Base-by-base conservation (phyloP, 225 moss, liverwort and hornwort genomes). In the Lunularia cruciata region DNA sequence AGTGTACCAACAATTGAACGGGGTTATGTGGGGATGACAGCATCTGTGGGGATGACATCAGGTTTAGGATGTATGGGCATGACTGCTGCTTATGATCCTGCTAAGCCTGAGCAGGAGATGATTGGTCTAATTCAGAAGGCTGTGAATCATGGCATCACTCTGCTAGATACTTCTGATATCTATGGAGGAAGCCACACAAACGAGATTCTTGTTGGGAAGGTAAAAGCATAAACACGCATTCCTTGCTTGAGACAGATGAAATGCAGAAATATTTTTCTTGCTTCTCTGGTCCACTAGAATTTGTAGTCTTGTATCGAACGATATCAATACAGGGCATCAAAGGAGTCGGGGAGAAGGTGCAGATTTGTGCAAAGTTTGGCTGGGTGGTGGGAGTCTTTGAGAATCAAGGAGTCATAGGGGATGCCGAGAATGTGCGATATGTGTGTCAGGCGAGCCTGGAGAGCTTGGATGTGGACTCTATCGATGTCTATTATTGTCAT, bases 61-160 rank as follows among this genome's bases (percentile, higher is more conserved):
- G 83, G 79, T 1, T 43, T 83, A 58, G 83, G 79, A 19, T 83
- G 79, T 63, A 79, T 83, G 76, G 73, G 79, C 35, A 83, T 79
- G 79, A 37, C 73, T 25, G 47, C 43, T 0, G 3, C 0, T 1
- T 76, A 69, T 12, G 83, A 79, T 9, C 69, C 72, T 3, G 26
- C 52, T 30, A 73, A 79, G 58, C 63, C 72, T 11, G 79, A 83
- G 20, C 45, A 64, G 9, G 83, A 83, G 33, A 79, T 83, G 83
- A 27, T 83, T n/a, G n/a, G 73, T 36, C 76, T 83, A 32, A 73
- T 83, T 23, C 83, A 52, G 6, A 53, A 78, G 13, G 75, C 75
- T 26, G 72, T 78, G 8, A 65, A 83, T 20, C 38, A 32, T 22
- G 83, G 83, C 14, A 56, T 79, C 69, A 83, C 75, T 3, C 68